phyloP scores from a whole-genome alignment of 1,139 yeast genomes.

The Scheffersomyces lignicola region DNA sequence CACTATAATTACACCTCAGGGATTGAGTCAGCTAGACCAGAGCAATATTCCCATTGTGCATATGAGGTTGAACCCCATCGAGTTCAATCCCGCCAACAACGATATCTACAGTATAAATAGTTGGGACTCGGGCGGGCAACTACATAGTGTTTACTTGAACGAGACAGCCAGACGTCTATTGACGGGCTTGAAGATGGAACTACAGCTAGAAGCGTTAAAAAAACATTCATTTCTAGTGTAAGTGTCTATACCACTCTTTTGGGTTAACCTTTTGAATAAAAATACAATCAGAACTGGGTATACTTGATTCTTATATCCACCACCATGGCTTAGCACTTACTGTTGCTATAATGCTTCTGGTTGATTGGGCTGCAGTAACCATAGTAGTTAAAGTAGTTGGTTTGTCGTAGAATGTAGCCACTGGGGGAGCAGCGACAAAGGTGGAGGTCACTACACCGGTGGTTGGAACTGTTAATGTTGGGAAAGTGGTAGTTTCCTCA shows the following conservation, averaged over 20 bases:
- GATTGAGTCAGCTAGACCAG: slow-evolving; percentile 53
- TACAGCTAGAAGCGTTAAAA: slow-evolving; percentile 20
- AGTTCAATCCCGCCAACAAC: slow-evolving; percentile 14
- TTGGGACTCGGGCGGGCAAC: slow-evolving; percentile 39
- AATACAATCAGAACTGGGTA: not conserved
- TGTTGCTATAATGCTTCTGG: slow-evolving; percentile 6
- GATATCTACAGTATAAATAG: slow-evolving; percentile 35
- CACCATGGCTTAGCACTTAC: slow-evolving; percentile 1
- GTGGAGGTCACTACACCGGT: no score
- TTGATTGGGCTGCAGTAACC: slow-evolving; percentile 10
- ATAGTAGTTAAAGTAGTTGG: slow-evolving; percentile 7
- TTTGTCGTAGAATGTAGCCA: no score
- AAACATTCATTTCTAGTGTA: not conserved
- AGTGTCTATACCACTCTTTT: not conserved
- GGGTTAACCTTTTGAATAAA: not conserved
- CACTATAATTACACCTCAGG: slow-evolving; percentile 58
- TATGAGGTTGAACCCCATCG: slow-evolving; percentile 39
- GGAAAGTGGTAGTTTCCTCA: slow-evolving; percentile 4
- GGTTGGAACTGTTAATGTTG: no score
- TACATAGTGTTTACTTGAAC: slow-evolving; percentile 47
- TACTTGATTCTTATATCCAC: slow-evolving; percentile 1
- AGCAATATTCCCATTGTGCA: slow-evolving; percentile 58
- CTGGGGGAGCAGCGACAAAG: slow-evolving; percentile 4
- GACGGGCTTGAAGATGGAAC: slow-evolving; percentile 37
- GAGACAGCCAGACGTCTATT: slow-evolving; percentile 38